Base-by-base conservation (phyloP, 2,329 filamentous ascomycete genomes). In the Cordyceps javanica region DNA sequence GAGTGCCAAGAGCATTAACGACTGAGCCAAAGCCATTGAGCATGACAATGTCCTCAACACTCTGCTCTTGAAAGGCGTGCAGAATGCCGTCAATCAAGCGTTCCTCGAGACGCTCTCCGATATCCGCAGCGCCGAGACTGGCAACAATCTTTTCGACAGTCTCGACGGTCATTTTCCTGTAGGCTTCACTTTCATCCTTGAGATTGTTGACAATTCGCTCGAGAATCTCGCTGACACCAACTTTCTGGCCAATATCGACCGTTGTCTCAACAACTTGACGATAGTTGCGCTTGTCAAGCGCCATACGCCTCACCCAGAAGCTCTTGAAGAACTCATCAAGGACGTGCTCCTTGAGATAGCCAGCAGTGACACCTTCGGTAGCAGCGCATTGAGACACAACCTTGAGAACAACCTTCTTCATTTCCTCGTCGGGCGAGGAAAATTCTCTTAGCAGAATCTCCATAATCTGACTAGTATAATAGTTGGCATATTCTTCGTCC, bases 401-500 rank as follows among this genome's bases (percentile, higher is more conserved):
- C 74, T 97, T 97, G 59, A 99, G 77, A 8, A 99, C 94, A 1
- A 99, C 94, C 77, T 99, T 99, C 77, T 97, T 99, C 94, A 99
- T 99, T 73, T 99, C 94, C 73, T 99, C 94, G 64, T 99, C 94
- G 0, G 94, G 94, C 0, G 93, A 97, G 7, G 91, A 89, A 68
- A 99, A 99, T 70, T 99, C 94, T 66, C 94, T 86, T 30, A 97
- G 83, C 14, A 99, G 77, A 67, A 97, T 97, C 72, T 97, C 94
- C 93, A 99, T 97, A 67, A 99, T 97, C 72, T 99, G 92, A 64
- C 87, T 90, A 9, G 94, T 97, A 69, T 99, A 99, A 76, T 99
- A 99, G 71, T 97, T 97, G 73, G 94, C 93, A 71, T 97, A 97
- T 69, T 99, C 94, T 73, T 99, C 94, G 75, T 99, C 94, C 94